Evolutionary conservation across 306 rosid species (phyloP), one percentile per base, ranked within the genome.

Genomic region (Macrotyloma uniflorum): DNA sequence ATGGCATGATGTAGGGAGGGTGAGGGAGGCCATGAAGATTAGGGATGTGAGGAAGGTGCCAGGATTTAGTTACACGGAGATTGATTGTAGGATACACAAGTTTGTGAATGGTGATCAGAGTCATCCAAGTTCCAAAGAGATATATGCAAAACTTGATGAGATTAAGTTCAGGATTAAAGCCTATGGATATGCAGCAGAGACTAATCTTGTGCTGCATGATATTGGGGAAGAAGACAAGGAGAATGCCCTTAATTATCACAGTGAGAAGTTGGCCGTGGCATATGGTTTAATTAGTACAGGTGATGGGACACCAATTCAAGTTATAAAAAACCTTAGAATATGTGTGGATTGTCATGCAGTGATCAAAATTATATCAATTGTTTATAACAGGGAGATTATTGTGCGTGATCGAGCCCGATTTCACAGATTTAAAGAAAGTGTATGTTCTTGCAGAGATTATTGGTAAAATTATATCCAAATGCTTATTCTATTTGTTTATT

Each of bases 151-250:
- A 88, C 81, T 94, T 35, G 98, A 91, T 58, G 98, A 94, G 91
- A 94, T 94, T 30, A 80, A 72, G 78, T 86, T 88, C 78, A 89
- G 81, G 83, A 79, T 86, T 71, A 89, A 84, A 71, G 84, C 81
- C 35, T 84, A 81, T 59, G 90, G 98, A 50, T 88, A 89, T 83
- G 63, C 73, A 68, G 94, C 93, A 35, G 90, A 86, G 79, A 94
- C 93, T 26, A 74, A 88, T 61, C 77, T 83, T 70, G 96, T 94
- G 72, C 82, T 94, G 89, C 98, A 94, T 85, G 98, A 94, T 88
- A 94, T 94, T 22, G 97, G 94, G 13, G 96, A 91, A 40, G 98
- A 94, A 80, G 98, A 94, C 76, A 94, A 91, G 85, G 97, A 91
- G 72, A 94, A 91, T 70, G 98, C 71, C 13, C 72, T 91, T 71